Evolutionary conservation across 2,329 filamentous ascomycete species (phyloP).

Genomic region (Penicillium sp.): DNA sequence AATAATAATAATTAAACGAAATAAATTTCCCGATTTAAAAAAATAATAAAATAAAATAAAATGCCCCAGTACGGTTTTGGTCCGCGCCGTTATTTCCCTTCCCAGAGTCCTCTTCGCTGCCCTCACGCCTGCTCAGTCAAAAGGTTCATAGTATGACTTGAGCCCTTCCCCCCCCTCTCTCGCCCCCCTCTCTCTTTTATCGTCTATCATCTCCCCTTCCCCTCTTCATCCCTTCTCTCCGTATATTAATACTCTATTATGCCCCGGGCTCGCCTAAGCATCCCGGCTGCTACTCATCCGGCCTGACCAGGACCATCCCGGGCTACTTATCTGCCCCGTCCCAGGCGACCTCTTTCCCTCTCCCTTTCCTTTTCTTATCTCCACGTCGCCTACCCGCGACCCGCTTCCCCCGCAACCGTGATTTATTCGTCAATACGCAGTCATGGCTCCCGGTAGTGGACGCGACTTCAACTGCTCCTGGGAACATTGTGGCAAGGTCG

Average conservation of each 20-base stretch:
- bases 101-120: slow-evolving; percentile 2
- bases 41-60: slow-evolving; percentile 9
- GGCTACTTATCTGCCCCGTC: slow-evolving; percentile 8
- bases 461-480: slow-evolving; percentile 47
- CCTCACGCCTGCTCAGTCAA: neutral
- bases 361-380: slow-evolving; percentile 5
- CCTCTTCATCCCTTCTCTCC: slow-evolving; percentile 1
- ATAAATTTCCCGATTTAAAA: slow-evolving; percentile 2
- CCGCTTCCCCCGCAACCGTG: slow-evolving; percentile 17
- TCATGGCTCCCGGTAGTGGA: slow-evolving; percentile 42
- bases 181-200: slow-evolving; percentile 2
- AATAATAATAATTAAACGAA: neutral
- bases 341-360: slow-evolving; percentile 1
- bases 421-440: slow-evolving; percentile 3
- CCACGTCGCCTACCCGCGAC: slow-evolving; percentile 15
- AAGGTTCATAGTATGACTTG: slow-evolving; percentile 4
- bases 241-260: slow-evolving; percentile 20
- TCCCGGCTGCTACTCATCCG: slow-evolving; percentile 18
- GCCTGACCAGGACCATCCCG: slow-evolving; percentile 21
- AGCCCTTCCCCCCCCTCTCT: slow-evolving; percentile 9
- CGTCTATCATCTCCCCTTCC: neutral
- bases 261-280: slow-evolving; percentile 14
- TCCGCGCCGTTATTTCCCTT: slow-evolving; percentile 26
- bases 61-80: slow-evolving; percentile 12
- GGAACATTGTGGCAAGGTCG: slow-evolving; percentile 46